Evolutionary conservation across 2,329 filamentous ascomycete genomes (phyloP).

Genomic region (Amesomyces nigricolor): DNA sequence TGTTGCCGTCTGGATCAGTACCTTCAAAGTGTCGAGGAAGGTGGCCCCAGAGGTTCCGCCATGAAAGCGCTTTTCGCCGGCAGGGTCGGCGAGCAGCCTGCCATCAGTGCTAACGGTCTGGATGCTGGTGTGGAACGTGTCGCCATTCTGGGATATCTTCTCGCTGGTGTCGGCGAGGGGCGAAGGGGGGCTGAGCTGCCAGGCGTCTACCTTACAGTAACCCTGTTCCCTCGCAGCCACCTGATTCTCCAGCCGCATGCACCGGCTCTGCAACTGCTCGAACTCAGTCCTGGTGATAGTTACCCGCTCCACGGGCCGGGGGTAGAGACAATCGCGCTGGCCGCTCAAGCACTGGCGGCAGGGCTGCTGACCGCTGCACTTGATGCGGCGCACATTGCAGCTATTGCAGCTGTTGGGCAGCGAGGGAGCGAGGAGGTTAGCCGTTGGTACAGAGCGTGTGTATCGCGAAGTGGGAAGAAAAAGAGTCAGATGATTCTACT

Average conservation of each 20-base stretch:
- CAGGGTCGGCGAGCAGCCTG: conserved; percentile 39
- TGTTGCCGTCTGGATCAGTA: conserved; percentile 37
- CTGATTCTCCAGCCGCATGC: conserved; percentile 13
- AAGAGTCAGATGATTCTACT: conserved; percentile 28
- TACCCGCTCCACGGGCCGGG: conserved; percentile 40
- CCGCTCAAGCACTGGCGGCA: conserved; percentile 41
- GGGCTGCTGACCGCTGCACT: conserved; percentile 46
- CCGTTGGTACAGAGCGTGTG: background rate
- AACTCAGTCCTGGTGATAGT: conserved; percentile 36
- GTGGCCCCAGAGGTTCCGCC: conserved; percentile 47
- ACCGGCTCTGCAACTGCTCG: conserved; percentile 13
- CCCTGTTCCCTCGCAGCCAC: conserved; percentile 8
- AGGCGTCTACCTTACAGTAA: background rate
- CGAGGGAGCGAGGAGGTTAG: background rate
- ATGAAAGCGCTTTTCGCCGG: conserved; percentile 42
- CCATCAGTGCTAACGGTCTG: conserved; percentile 30
- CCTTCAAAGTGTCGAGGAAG: conserved; percentile 45
- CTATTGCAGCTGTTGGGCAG: conserved; percentile 41
- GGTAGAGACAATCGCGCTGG: conserved; percentile 44
- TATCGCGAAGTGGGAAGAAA: background rate
- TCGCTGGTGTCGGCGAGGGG: conserved; percentile 6
- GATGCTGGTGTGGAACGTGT: conserved; percentile 6
- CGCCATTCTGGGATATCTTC: conserved; percentile 1
- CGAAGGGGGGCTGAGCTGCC: background rate
- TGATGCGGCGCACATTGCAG: conserved; percentile 48